Percentiles rank a stretch among this genome's conserved stretches.
Conservation (phyloP, 1,139 yeast species). For the Candida frijolesensis region DNA sequence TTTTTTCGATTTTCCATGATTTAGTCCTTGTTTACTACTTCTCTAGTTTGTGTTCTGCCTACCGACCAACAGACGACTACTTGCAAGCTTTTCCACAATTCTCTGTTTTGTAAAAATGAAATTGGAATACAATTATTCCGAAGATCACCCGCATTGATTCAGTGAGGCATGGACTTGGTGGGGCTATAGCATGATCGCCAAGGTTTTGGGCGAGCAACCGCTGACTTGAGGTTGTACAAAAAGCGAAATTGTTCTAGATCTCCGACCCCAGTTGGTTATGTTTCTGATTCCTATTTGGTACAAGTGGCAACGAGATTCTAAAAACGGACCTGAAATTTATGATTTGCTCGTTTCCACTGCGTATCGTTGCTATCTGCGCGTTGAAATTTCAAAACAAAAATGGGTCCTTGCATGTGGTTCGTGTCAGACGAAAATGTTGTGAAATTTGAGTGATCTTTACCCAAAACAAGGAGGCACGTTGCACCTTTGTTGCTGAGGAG, state of each 20-base stretch:
- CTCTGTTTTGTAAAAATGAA: too few species aligned
- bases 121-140: too few species aligned
- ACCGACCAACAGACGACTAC: too few species aligned
- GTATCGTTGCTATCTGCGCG: neutral
- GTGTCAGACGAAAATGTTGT: constrained; percentile 4
- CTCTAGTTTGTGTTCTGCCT: too few species aligned
- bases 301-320: neutral
- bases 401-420: neutral
- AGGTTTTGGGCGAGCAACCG: too few species aligned
- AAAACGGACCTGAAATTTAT: neutral
- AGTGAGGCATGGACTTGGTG: too few species aligned
- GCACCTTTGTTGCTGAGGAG: neutral
- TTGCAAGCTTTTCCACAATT: too few species aligned
- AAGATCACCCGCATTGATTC: too few species aligned
- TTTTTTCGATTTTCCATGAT: too few species aligned
- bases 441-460: neutral
- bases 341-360: neutral
- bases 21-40: too few species aligned
- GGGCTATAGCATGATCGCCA: too few species aligned
- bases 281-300: neutral
- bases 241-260: neutral
- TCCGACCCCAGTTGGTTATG: neutral
- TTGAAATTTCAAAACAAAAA: neutral
- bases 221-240: neutral
- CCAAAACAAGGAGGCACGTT: constrained; percentile 1